Percentiles rank a stretch among this genome's conserved stretches.
phyloP scores from a whole-genome alignment of 768 basidiomycete genomes.

The Agrocybe chaxingu region DNA sequence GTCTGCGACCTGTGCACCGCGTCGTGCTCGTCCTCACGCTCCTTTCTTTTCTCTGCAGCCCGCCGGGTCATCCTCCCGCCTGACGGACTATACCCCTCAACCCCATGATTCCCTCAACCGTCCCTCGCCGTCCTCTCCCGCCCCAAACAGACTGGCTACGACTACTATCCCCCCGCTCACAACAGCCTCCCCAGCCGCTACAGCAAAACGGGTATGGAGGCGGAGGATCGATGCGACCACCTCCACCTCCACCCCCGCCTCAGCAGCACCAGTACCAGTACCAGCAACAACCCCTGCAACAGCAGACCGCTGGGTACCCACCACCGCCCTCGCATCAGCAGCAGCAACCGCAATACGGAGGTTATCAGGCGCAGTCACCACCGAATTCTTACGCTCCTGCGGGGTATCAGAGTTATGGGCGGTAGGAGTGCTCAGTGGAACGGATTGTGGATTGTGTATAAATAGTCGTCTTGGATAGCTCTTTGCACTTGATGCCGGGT shows the following conservation, averaged over 20 bases:
- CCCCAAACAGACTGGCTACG: slow-evolving; percentile 1
- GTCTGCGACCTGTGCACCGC: slow-evolving; percentile 8
- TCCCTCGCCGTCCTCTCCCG: too few relatives aligned
- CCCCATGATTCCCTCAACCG: too few relatives aligned
- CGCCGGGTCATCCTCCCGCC: slow-evolving; percentile 8
- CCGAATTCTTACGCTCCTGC: slow-evolving; percentile 14
- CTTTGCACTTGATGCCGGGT: too few relatives aligned
- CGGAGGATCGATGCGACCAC: slow-evolving; percentile 17
- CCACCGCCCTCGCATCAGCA: slow-evolving; percentile 19
- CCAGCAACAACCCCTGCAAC: slow-evolving; percentile 15
- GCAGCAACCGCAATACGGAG: slow-evolving; percentile 12
- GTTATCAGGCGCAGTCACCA: slow-evolving; percentile 16
- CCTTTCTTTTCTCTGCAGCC: slow-evolving; percentile 7
- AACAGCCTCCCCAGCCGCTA: slow-evolving; percentile 16
- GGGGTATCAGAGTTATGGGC: slow-evolving; percentile 23
- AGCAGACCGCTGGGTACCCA: slow-evolving; percentile 5
- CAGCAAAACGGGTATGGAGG: slow-evolving; percentile 10
- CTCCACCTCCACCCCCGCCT: slow-evolving; percentile 19
- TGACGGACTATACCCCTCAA: slow-evolving; percentile 11
- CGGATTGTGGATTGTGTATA: too few relatives aligned
- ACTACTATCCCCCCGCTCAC: not conserved
- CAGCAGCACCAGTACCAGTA: slow-evolving; percentile 10
- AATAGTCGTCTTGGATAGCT: too few relatives aligned
- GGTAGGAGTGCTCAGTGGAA: slow-evolving; percentile 1
- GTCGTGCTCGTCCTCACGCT: slow-evolving; percentile 10